These are phyloP conservation scores for Marasmius tenuissimus DNA, from an alignment of 1,284 basidiomycete genomes.

Conservation along the genomic window DNA sequence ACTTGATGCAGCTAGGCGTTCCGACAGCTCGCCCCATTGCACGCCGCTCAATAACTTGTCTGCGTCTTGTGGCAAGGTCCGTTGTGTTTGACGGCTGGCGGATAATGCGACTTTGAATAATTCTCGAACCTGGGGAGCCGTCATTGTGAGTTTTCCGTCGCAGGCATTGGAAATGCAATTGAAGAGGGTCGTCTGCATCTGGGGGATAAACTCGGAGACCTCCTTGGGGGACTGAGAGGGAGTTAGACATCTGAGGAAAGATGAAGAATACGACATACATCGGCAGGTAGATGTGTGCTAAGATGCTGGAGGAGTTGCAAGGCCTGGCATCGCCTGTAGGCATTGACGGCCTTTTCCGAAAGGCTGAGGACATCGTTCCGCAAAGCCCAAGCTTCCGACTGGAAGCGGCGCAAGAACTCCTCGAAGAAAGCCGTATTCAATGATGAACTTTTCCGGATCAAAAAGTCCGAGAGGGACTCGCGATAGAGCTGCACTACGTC, in stretches of 20 bases:
- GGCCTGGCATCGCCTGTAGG: constrained; percentile 74
- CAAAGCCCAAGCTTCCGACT: constrained; percentile 68
- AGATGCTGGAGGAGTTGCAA: constrained; percentile 74
- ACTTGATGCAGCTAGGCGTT: constrained; percentile 31
- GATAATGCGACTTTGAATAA: constrained; percentile 73
- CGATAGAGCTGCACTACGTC: constrained; percentile 59
- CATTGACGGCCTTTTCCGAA: constrained; percentile 63
- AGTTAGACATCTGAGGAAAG: constrained; percentile 15
- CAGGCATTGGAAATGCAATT: constrained; percentile 54
- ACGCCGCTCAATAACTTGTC: constrained; percentile 34
- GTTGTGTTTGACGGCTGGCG: constrained; percentile 65
- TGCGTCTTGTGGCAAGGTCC: constrained; percentile 29
- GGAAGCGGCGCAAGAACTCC: constrained; percentile 75
- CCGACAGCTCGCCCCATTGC: constrained; percentile 34
- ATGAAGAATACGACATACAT: constrained; percentile 38
- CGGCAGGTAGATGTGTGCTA: constrained; percentile 55
- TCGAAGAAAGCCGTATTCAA: constrained; percentile 78
- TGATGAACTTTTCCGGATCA: constrained; percentile 78
- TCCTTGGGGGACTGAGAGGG: constrained; percentile 30
- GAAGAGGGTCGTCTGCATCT: constrained; percentile 53
- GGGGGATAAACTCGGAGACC: constrained; percentile 49
- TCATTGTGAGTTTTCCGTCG: constrained; percentile 48
- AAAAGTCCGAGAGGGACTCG: constrained; percentile 75
- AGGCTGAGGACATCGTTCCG: constrained; percentile 58
- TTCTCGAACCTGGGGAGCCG: constrained; percentile 76